Conservation (phyloP, 2,329 filamentous ascomycete species). For the Tolypocladium sp. region DNA sequence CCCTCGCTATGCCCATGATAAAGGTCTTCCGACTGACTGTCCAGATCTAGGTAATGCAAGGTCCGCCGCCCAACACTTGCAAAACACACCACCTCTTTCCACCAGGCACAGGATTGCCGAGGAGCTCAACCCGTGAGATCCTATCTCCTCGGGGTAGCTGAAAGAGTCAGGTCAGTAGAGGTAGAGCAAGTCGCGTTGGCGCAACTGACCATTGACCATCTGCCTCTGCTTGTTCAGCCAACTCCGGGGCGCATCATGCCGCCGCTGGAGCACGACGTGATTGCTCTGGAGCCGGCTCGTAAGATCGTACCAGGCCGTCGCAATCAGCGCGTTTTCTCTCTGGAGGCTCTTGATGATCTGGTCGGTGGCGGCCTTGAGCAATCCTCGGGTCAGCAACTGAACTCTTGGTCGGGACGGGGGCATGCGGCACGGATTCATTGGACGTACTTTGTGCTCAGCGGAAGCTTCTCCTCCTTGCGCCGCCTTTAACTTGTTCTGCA, state of each 20-base stretch:
- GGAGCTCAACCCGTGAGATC: slow-evolving; percentile 23
- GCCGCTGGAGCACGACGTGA: slow-evolving; percentile 66
- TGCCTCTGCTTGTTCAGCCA: slow-evolving; percentile 80
- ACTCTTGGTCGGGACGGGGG: too few species aligned
- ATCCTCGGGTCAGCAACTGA: background rate
- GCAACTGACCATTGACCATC: slow-evolving; percentile 52
- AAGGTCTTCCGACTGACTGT: background rate
- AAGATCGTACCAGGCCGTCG: slow-evolving; percentile 81
- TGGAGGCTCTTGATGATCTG: slow-evolving; percentile 59
- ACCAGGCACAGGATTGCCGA: background rate
- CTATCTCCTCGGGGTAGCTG: slow-evolving; percentile 39
- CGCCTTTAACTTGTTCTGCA: slow-evolving; percentile 45
- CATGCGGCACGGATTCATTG: slow-evolving; percentile 1
- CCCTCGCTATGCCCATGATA: background rate
- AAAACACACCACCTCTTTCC: background rate
- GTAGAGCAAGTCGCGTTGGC: slow-evolving; percentile 31
- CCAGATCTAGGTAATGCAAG: background rate
- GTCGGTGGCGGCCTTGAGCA: slow-evolving; percentile 37
- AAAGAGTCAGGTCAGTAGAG: slow-evolving; percentile 29
- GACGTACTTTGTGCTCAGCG: slow-evolving; percentile 44
- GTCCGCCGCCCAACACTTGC: background rate
- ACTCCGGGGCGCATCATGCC: slow-evolving; percentile 66
- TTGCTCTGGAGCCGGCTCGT: slow-evolving; percentile 73
- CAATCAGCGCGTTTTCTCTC: slow-evolving; percentile 69
- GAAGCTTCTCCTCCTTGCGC: slow-evolving; percentile 39